Percentiles rank a stretch among this genome's conserved stretches.
These are phyloP conservation scores for Colletotrichum chlorophyti DNA, from an alignment of 2,329 filamentous ascomycete genomes.

Conservation along the genomic window DNA sequence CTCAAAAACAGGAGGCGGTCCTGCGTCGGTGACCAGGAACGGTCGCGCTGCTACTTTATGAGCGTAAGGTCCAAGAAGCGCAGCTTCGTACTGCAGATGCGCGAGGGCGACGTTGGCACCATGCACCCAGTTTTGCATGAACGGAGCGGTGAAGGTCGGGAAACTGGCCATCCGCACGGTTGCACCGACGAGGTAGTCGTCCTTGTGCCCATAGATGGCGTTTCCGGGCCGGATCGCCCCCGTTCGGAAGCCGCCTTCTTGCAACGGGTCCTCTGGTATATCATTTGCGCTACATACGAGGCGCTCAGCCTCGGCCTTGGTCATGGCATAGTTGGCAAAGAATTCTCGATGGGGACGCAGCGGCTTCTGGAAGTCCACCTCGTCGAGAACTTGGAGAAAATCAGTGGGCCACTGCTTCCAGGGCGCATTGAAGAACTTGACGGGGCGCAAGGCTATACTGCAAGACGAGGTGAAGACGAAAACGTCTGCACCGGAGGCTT, in stretches of 20 bases:
- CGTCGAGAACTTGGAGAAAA: slow-evolving; percentile 53
- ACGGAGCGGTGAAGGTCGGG: slow-evolving; percentile 50
- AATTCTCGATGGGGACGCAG: slow-evolving; percentile 49
- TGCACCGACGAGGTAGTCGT: slow-evolving; percentile 48
- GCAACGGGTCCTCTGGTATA: slow-evolving; percentile 25
- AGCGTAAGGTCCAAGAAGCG: slow-evolving; percentile 48
- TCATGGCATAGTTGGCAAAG: slow-evolving; percentile 57
- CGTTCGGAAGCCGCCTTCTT: slow-evolving; percentile 50
- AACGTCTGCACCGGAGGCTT: slow-evolving; percentile 51
- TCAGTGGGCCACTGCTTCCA: slow-evolving; percentile 48
- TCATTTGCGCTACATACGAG: slow-evolving; percentile 53
- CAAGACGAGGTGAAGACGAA: slow-evolving; percentile 60
- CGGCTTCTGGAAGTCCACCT: slow-evolving; percentile 49
- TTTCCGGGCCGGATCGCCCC: slow-evolving; percentile 61
- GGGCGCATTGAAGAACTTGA: slow-evolving; percentile 49
- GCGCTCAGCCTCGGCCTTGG: slow-evolving; percentile 59
- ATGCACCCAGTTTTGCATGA: slow-evolving; percentile 57
- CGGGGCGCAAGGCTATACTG: slow-evolving; percentile 48
- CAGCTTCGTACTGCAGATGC: slow-evolving; percentile 59
- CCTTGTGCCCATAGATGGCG: slow-evolving; percentile 57
- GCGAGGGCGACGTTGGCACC: slow-evolving; percentile 60
- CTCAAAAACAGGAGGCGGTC: slow-evolving; percentile 47
- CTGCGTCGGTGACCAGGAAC: slow-evolving; percentile 58
- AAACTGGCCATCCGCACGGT: slow-evolving; percentile 45
- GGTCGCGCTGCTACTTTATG: slow-evolving; percentile 50